These are phyloP conservation scores for Sclerospora graminicola DNA, from an alignment of 352 stramenopile genomes.

Conservation along the genomic window DNA sequence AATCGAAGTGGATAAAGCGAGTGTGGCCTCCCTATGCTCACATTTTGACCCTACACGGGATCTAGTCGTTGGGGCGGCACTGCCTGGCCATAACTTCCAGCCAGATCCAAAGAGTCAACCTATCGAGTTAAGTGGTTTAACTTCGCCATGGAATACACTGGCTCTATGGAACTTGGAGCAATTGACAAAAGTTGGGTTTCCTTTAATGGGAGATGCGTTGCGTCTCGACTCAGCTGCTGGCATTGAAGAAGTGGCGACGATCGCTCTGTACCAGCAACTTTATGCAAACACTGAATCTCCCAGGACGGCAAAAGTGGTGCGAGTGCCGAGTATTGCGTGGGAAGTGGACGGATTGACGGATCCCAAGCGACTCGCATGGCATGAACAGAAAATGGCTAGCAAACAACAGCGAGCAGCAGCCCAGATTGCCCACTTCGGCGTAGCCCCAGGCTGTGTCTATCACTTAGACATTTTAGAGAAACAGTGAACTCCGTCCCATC, in stretches of 20 bases:
- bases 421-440: slow-evolving; percentile 60
- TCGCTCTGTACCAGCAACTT: slow-evolving; percentile 86
- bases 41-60: slow-evolving; percentile 61
- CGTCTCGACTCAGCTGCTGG: slow-evolving; percentile 43
- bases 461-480: slow-evolving; percentile 26
- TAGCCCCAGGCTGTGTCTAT: slow-evolving; percentile 32
- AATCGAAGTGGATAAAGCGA: slow-evolving; percentile 41
- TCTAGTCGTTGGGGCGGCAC: slow-evolving; percentile 85
- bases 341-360: slow-evolving; percentile 57
- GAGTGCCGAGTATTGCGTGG: slow-evolving; percentile 73
- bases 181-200: slow-evolving; percentile 87
- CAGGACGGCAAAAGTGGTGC: slow-evolving; percentile 77
- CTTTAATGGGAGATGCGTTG: slow-evolving; percentile 77
- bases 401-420: slow-evolving; percentile 77
- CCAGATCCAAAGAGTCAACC: slow-evolving; percentile 16
- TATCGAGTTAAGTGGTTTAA: slow-evolving; percentile 76
- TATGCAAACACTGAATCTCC: slow-evolving; percentile 26
- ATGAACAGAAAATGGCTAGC: slow-evolving; percentile 92
- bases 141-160: slow-evolving; percentile 94
- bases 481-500: background rate
- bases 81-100: slow-evolving; percentile 71
- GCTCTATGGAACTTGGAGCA: slow-evolving; percentile 89
- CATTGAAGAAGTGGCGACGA: slow-evolving; percentile 91
- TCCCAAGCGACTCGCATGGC: slow-evolving; percentile 78
- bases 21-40: slow-evolving; percentile 46